phyloP scores from a whole-genome alignment of 1,139 yeast genomes.

The Candida sp. region DNA sequence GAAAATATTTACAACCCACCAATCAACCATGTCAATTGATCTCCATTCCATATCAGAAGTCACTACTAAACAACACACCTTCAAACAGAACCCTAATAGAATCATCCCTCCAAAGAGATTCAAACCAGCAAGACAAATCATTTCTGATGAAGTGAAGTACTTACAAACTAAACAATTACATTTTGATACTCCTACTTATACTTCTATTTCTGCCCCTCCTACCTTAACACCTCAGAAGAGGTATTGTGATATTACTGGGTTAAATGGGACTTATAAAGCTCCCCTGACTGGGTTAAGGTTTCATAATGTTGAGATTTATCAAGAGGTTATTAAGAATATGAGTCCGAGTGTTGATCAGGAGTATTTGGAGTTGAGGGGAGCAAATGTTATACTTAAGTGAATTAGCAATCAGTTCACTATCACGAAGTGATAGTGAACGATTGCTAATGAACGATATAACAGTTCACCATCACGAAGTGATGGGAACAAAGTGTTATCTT shows the following conservation, averaged over 20 bases:
- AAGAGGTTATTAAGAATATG: slow-evolving; percentile 71
- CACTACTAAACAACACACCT: slow-evolving; percentile 43
- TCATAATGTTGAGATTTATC: slow-evolving; percentile 81
- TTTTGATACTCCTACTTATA: slow-evolving; percentile 54
- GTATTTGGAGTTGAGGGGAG: slow-evolving; percentile 82
- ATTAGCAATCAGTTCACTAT: too few relatives aligned
- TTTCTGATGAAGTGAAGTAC: slow-evolving; percentile 75
- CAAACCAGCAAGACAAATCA: slow-evolving; percentile 72
- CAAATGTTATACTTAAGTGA: slow-evolving; percentile 74
- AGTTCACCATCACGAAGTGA: too few relatives aligned
- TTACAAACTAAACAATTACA: slow-evolving; percentile 40
- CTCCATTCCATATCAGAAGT: slow-evolving; percentile 36
- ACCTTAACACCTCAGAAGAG: slow-evolving; percentile 75
- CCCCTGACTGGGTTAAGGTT: slow-evolving; percentile 78
- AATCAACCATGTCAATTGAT: slow-evolving; percentile 12
- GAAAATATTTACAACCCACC: too few relatives aligned
- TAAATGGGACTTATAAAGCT: slow-evolving; percentile 72
- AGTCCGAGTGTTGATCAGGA: slow-evolving; percentile 94
- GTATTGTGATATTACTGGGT: slow-evolving; percentile 94
- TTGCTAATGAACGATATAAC: too few relatives aligned
- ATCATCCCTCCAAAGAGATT: slow-evolving; percentile 49
- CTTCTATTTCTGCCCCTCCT: slow-evolving; percentile 81
- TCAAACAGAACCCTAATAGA: slow-evolving; percentile 53
- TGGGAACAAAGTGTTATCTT: too few relatives aligned
- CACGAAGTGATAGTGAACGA: too few relatives aligned